These are phyloP conservation scores for Colletotrichum sp. DNA, from an alignment of 2,329 filamentous ascomycete genomes.

Conservation along the genomic window DNA sequence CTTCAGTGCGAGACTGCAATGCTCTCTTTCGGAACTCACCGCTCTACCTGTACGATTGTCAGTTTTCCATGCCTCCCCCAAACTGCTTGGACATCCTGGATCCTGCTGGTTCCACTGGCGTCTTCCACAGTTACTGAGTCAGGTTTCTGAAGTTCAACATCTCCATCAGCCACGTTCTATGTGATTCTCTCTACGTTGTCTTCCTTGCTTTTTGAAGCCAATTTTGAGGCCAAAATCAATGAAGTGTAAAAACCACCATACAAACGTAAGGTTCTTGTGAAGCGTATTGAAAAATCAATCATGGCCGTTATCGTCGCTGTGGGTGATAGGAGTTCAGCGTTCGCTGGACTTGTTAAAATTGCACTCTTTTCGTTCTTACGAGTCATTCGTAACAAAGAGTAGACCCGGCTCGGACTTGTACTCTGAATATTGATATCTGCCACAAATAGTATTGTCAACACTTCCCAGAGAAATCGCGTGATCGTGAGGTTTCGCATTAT, in stretches of 20 bases:
- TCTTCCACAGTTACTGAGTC: background rate
- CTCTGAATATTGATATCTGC: background rate
- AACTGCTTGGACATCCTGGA: background rate
- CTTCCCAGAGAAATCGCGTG: background rate
- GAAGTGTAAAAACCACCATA: rapidly evolving
- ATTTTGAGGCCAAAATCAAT: rapidly evolving
- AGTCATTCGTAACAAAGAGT: too few relatives aligned
- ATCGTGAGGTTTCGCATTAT: background rate
- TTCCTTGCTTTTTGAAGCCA: too few relatives aligned
- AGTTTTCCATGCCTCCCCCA: background rate
- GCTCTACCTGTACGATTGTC: too few relatives aligned
- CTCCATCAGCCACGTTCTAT: background rate
- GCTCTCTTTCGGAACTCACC: too few relatives aligned
- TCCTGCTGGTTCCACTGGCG: background rate
- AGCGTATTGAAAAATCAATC: too few relatives aligned
- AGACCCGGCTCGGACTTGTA: background rate
- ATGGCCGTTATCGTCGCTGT: too few relatives aligned
- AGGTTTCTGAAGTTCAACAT: background rate
- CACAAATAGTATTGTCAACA: rapidly evolving
- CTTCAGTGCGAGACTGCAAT: too few relatives aligned
- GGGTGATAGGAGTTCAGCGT: too few relatives aligned
- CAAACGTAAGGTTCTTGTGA: too few relatives aligned
- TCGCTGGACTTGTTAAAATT: too few relatives aligned
- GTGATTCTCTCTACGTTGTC: background rate
- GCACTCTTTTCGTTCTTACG: too few relatives aligned